Evolutionary conservation across 257 asterid genomes (phyloP), one percentile per base, ranked within the genome.

Genomic region (Nyctanthes arbortristis): DNA sequence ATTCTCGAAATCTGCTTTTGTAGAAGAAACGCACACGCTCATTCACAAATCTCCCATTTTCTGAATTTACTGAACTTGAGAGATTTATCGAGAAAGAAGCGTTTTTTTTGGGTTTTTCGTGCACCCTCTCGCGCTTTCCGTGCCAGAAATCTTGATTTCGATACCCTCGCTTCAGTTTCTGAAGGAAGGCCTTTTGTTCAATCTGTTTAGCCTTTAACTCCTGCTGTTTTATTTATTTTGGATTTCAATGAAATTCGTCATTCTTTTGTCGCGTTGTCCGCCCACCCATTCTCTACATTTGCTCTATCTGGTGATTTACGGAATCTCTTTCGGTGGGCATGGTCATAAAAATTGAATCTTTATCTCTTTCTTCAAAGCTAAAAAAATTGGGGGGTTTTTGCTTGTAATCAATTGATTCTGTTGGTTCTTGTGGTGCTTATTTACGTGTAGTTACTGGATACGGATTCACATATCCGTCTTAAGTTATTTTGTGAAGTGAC

Each of bases 281-380:
- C 54, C 54, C 0, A 4, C 7, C 54, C 24, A 6, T 65, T 73
- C 22, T 47, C 71, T 56, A 72, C 78, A 78, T 80, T 69, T 66
- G 71, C 72, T 68, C 67, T 78, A 67, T 83, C 65, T 73, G 78
- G 47, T 64, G 45, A 78, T 84, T 73, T 55, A 31, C 61, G 62
- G 57, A 36, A 67, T 39, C 83, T 80, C 74, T 75, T 70, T 75
- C 71, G 74, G 58, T 31, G 77, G 54, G 60, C 24, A n/a, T 68
- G 70, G 20, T 75, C n/a, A n/a, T 43, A 13, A 77, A 72, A 61
- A 62, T 71, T 62, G 28, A 40, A 49, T 14, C 60, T 71, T 75
- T 60, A 3, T 63, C 37, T 18, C n/a, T 37, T 77, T 28, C 47
- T 62, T 31, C 33, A 31, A 47, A 24, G 39, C 39, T 72, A 31